phyloP scores from a whole-genome alignment of 768 basidiomycete species.

The Exsudoporus frostii region DNA sequence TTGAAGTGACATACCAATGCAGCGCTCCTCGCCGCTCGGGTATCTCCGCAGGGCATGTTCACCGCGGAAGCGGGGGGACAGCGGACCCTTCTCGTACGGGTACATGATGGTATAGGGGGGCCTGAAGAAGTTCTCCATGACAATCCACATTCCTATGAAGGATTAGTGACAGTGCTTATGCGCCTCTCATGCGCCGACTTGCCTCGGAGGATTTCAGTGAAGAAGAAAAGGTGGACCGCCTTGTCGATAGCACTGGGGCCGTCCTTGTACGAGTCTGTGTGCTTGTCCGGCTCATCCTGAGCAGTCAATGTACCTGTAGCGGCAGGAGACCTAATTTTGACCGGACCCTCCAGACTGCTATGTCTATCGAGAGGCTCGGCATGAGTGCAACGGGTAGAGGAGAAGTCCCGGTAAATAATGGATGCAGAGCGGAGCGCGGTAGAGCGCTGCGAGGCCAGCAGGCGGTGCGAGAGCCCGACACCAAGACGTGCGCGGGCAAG shows the following conservation, averaged over 20 bases:
- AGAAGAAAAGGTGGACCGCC: conserved; percentile 95
- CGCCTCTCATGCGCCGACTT: conserved; percentile 24
- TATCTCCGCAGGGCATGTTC: conserved; percentile 97
- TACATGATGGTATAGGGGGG: conserved; percentile 99
- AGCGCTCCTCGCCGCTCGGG: conserved; percentile 96
- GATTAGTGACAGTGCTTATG: conserved; percentile 8
- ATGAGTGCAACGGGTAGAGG: conserved; percentile 21
- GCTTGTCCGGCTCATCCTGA: conserved; percentile 44
- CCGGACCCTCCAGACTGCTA: conserved; percentile 20
- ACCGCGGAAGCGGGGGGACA: conserved; percentile 96
- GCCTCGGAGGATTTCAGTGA: conserved; percentile 98
- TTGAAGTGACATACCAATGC: conserved; percentile 72
- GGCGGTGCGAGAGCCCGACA: conserved; percentile 50
- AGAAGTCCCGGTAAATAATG: conserved; percentile 43
- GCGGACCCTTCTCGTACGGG: conserved; percentile 96
- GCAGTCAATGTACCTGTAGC: conserved; percentile 35
- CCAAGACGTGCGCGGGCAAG: conserved; percentile 50
- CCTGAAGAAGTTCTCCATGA: conserved; percentile 86
- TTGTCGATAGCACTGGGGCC: conserved; percentile 94
- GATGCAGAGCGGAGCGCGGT: conserved; percentile 34
- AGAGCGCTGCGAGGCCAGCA: conserved; percentile 29
- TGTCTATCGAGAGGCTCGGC: conserved; percentile 20
- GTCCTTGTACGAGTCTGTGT: conserved; percentile 64
- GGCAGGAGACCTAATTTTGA: conserved; percentile 32
- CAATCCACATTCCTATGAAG: conserved; percentile 92